Base-by-base conservation (phyloP, 441 rosid genomes). In the Dalechampia spathulata region DNA sequence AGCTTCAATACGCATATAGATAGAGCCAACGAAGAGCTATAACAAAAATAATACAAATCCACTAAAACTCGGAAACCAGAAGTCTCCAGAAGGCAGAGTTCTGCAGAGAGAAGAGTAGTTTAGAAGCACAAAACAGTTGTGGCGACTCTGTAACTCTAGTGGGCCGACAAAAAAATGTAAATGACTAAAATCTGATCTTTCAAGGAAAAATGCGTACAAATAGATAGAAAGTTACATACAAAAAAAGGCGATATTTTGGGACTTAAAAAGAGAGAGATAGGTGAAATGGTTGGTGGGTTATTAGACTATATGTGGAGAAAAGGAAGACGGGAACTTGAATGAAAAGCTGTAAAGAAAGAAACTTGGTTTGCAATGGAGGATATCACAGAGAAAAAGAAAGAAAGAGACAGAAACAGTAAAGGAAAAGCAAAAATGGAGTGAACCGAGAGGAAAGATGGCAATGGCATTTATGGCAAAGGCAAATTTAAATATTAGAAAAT, bases 311-410 rank as follows among this genome's bases (percentile, higher is more conserved):
- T 53, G 62, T 26, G 50, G 46, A 40, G 50, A 58, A 42, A 44
- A 49, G 60, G 55, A 51, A 58, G n/a, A n/a, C n/a, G 65, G 57
- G 57, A 40, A 55, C 48, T 68, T 71, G 44, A 53, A 17, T 9
- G 36, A 60, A 75, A 71, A 73, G 85, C 78, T 71, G 77, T 75
- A 82, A 76, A n/a, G n/a, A n/a, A n/a, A 75, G 60, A 83, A 76
- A 80, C 86, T 85, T 83, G 68, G 78, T 82, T 83, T 90, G 86
- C 86, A 83, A 87, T 75, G 82, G 79, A 78, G 85, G 82, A 85
- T 80, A 79, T 72, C 66, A n/a, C n/a, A n/a, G n/a, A n/a, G n/a
- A n/a, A n/a, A n/a, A n/a, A n/a, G n/a, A n/a, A n/a, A n/a, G n/a
- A n/a, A n/a, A 67, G 42, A 66, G 41, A 68, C 28, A 53, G 44